Percentiles rank a stretch among this genome's conserved stretches.
These are phyloP conservation scores for Lanmaoa pseudosensibilis DNA, from an alignment of 768 basidiomycete species.

Conservation along the genomic window DNA sequence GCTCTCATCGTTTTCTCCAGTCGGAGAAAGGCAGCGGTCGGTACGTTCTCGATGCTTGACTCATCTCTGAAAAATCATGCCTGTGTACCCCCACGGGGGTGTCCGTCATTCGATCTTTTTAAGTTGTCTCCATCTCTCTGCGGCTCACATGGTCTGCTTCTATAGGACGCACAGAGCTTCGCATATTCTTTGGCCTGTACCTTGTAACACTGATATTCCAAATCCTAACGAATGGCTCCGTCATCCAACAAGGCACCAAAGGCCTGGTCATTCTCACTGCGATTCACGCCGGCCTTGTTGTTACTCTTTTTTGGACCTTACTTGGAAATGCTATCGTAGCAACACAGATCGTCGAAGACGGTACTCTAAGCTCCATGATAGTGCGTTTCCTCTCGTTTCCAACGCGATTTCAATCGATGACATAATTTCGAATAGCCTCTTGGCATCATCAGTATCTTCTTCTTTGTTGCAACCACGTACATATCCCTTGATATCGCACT, in stretches of 20 bases:
- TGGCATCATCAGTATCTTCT: conserved; percentile 49
- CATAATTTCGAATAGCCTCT: conserved; percentile 51
- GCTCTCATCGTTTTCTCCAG: conserved; percentile 57
- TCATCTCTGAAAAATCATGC: background rate
- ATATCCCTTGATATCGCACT: conserved; percentile 82
- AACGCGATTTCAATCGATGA: background rate
- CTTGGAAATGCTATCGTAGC: conserved; percentile 75
- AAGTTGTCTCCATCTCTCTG: background rate
- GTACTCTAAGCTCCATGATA: conserved; percentile 67
- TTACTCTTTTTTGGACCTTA: conserved; percentile 76
- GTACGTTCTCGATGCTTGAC: conserved; percentile 41
- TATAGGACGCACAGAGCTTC: conserved; percentile 68
- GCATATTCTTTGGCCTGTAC: conserved; percentile 64
- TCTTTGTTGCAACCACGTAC: conserved; percentile 76
- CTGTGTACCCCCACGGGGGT: background rate
- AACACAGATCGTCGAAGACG: conserved; percentile 93
- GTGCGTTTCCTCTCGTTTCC: conserved; percentile 40
- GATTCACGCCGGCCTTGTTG: conserved; percentile 76
- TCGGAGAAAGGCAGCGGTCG: conserved; percentile 85
- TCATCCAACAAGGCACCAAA: conserved; percentile 76
- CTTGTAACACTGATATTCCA: conserved; percentile 74
- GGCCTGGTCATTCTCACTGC: conserved; percentile 70
- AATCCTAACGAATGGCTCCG: conserved; percentile 75
- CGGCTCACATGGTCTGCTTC: conserved; percentile 6
- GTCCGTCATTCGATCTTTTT: background rate